Evolutionary conservation across 2,329 filamentous ascomycete genomes (phyloP).

Genomic region (Aspergillus sergii): DNA sequence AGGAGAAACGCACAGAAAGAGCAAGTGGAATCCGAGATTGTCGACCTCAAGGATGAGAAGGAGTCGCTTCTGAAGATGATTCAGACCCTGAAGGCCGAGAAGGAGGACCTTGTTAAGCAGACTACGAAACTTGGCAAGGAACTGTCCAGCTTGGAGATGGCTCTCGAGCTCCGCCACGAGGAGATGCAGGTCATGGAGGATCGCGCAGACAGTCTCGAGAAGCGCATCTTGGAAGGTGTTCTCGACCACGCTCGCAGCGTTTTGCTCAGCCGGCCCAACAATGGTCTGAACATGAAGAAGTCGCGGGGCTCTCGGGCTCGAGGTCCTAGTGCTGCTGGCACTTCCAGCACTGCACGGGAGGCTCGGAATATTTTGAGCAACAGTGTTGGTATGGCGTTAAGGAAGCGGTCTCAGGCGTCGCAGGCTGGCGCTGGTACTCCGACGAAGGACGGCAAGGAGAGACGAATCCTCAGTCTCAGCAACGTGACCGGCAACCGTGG

Average conservation of each 20-base stretch:
- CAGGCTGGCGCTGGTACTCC: constrained; percentile 47
- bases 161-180: constrained; percentile 82
- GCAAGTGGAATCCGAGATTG: constrained; percentile 57
- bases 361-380: constrained; percentile 41
- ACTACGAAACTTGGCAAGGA: constrained; percentile 82
- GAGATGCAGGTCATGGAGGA: constrained; percentile 89
- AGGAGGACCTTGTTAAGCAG: constrained; percentile 72
- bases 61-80: constrained; percentile 64
- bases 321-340: constrained; percentile 38
- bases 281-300: constrained; percentile 55
- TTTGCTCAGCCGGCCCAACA: constrained; percentile 74
- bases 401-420: constrained; percentile 53
- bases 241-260: constrained; percentile 89
- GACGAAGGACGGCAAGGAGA: constrained; percentile 56
- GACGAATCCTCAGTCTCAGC: constrained; percentile 86
- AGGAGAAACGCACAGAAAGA: constrained; percentile 70
- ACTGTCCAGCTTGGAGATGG: constrained; percentile 87
- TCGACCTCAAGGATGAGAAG: constrained; percentile 59
- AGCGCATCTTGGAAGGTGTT: constrained; percentile 89
- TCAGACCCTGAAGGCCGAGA: constrained; percentile 46
- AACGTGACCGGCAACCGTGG: constrained; percentile 77
- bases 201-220: constrained; percentile 85
- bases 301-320: constrained; percentile 48
- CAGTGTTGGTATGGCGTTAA: constrained; percentile 51
- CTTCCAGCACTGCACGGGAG: constrained; percentile 37